phyloP scores from a whole-genome alignment of 495 filamentous ascomycete species.

The Hypomontagnella submonticulosa region DNA sequence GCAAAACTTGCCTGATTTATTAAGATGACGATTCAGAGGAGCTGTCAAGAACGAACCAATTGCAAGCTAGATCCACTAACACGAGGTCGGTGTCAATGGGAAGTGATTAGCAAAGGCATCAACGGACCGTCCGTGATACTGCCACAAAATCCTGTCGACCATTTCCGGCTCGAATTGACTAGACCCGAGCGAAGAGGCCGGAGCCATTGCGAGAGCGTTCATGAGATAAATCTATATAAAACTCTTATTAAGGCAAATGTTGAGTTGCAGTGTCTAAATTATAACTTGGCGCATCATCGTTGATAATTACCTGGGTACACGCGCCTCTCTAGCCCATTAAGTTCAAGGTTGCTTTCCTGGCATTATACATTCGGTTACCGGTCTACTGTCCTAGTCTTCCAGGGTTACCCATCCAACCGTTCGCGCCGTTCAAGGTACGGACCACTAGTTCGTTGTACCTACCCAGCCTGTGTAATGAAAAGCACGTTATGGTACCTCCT shows the following conservation, averaged over 20 bases:
- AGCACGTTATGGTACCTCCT: neutral
- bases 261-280: slow-evolving; percentile 7
- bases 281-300: neutral
- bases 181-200: neutral
- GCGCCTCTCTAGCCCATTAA: neutral
- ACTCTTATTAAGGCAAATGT: neutral
- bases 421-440: slow-evolving; percentile 27
- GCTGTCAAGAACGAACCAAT: slow-evolving; percentile 33
- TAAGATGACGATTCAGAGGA: slow-evolving; percentile 25
- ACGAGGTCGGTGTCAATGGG: slow-evolving; percentile 38
- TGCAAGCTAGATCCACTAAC: slow-evolving; percentile 34
- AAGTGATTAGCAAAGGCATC: slow-evolving; percentile 29
- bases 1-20: slow-evolving; percentile 24
- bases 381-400: slow-evolving; percentile 6
- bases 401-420: slow-evolving; percentile 30
- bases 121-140: too few relatives aligned
- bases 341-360: neutral
- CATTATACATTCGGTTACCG: slow-evolving; percentile 8
- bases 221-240: neutral
- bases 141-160: neutral
- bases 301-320: neutral
- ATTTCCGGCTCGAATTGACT: neutral
- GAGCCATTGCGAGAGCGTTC: neutral
- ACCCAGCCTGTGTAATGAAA: neutral
- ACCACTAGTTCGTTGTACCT: slow-evolving; percentile 9